Conservation (phyloP, 2,329 filamentous ascomycete genomes). For the Cyphellophora attinorum region DNA sequence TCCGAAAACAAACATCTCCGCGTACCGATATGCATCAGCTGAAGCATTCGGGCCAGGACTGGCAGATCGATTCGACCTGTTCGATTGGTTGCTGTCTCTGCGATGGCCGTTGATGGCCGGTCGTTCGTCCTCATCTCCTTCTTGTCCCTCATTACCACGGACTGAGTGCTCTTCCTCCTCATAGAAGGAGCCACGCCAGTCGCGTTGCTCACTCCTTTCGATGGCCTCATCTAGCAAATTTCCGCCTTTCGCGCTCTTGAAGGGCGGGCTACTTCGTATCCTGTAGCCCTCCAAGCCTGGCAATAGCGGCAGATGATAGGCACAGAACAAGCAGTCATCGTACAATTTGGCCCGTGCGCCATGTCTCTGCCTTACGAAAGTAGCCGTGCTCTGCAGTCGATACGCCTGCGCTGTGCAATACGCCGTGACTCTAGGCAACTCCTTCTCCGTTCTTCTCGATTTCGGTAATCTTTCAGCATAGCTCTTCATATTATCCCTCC, state of each 20-base stretch:
- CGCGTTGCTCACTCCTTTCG: conserved; percentile 78
- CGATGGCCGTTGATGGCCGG: conserved; percentile 22
- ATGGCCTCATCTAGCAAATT: conserved; percentile 92
- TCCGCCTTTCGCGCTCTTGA: conserved; percentile 89
- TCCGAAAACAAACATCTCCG: conserved; percentile 93
- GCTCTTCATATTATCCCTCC: conserved; percentile 61
- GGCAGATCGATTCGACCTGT: conserved; percentile 28
- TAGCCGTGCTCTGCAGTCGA: conserved; percentile 77
- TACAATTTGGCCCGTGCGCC: conserved; percentile 91
- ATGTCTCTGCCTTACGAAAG: conserved; percentile 80
- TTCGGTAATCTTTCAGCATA: conserved; percentile 92
- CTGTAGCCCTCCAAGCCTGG: conserved; percentile 80
- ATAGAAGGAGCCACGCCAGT: conserved; percentile 86
- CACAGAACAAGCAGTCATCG: conserved; percentile 92
- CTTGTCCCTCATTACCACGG: conserved; percentile 24
- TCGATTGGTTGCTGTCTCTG: conserved; percentile 12
- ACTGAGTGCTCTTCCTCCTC: conserved; percentile 49
- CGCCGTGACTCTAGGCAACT: conserved; percentile 75
- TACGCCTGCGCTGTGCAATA: conserved; percentile 95
- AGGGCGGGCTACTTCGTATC: conserved; percentile 76
- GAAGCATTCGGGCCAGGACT: conserved; percentile 44
- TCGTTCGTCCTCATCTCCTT: conserved; percentile 18
- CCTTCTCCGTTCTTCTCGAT: conserved; percentile 70
- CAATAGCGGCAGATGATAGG: conserved; percentile 84
- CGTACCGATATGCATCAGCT: conserved; percentile 67